phyloP scores from a whole-genome alignment of 75 land plant genomes.

The Cunninghamia lanceolata region DNA sequence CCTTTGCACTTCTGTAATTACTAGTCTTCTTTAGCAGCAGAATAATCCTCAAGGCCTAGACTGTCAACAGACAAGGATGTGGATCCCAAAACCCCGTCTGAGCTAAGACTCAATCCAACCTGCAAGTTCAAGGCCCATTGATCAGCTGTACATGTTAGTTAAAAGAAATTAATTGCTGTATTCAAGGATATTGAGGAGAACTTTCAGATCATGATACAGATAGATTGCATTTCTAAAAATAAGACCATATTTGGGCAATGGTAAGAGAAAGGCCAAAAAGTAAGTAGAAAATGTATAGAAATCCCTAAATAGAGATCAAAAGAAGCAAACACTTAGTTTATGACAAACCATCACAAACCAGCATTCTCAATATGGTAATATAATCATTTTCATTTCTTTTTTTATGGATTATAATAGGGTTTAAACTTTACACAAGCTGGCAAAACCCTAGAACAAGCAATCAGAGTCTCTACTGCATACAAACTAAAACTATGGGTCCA shows the following conservation, averaged over 20 bases:
- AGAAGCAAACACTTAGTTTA: not conserved
- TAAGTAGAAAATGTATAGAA: not conserved
- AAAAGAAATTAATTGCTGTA: not conserved
- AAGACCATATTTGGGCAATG: not conserved
- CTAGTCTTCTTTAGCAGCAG: slow-evolving; percentile 33
- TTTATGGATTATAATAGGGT: not conserved
- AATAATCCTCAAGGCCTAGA: slow-evolving; percentile 39
- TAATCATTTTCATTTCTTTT: not conserved
- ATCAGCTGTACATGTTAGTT: not conserved
- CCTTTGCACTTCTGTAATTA: not conserved
- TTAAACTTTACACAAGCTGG: not conserved
- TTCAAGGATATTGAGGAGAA: not conserved
- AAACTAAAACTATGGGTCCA: not conserved
- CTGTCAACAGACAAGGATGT: slow-evolving; percentile 49
- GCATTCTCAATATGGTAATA: not conserved
- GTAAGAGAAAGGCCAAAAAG: not conserved
- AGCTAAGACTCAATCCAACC: slow-evolving; percentile 60
- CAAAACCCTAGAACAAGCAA: not conserved
- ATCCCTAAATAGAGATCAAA: not conserved
- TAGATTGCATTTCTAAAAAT: not conserved
- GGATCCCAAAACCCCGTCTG: slow-evolving; percentile 67
- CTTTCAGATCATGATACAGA: not conserved
- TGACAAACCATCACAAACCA: not conserved
- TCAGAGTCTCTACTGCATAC: not conserved
- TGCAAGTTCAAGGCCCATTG: slow-evolving; percentile 22